Conservation (phyloP, 371 early-diverging fungal genomes). For the Lichtheimia hyalospora region DNA sequence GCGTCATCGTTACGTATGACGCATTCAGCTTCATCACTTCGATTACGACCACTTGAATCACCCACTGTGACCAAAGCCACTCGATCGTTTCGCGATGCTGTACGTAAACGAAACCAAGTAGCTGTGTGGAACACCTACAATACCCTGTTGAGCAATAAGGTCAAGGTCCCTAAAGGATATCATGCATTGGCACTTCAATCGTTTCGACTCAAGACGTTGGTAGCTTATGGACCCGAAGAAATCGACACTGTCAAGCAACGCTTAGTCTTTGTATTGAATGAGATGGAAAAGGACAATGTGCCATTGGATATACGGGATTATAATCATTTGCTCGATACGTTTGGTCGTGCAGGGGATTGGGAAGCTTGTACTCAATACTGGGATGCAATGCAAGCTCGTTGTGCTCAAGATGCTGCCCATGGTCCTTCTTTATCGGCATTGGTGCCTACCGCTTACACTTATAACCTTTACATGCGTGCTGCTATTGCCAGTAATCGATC, state of each 20-base stretch:
- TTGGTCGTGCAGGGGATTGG: conserved; percentile 36
- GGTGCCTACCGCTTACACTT: conserved; percentile 27
- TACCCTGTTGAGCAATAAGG: conserved; percentile 19
- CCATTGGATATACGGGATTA: conserved; percentile 41
- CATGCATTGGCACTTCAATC: conserved; percentile 41
- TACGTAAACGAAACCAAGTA: conserved; percentile 26
- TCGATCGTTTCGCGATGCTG: conserved; percentile 28
- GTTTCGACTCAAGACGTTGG: conserved; percentile 25
- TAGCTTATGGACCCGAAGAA: conserved; percentile 24
- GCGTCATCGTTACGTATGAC: not conserved
- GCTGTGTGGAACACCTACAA: conserved; percentile 44
- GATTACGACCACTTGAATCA: not conserved
- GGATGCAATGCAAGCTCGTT: conserved; percentile 15
- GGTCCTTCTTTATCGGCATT: not conserved
- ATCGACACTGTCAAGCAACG: conserved; percentile 28
- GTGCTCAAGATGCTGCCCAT: not conserved
- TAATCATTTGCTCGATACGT: conserved; percentile 43
- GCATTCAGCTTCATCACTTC: not conserved
- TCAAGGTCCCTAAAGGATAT: conserved; percentile 22
- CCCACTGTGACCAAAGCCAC: not conserved
- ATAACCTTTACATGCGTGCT: conserved; percentile 41
- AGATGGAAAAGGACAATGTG: conserved; percentile 21
- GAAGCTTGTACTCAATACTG: conserved; percentile 23
- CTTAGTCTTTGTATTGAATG: conserved; percentile 24
- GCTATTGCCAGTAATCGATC: conserved; percentile 29